phyloP scores from a whole-genome alignment of 1,284 basidiomycete genomes.

The Phaffia rhodozyma region DNA sequence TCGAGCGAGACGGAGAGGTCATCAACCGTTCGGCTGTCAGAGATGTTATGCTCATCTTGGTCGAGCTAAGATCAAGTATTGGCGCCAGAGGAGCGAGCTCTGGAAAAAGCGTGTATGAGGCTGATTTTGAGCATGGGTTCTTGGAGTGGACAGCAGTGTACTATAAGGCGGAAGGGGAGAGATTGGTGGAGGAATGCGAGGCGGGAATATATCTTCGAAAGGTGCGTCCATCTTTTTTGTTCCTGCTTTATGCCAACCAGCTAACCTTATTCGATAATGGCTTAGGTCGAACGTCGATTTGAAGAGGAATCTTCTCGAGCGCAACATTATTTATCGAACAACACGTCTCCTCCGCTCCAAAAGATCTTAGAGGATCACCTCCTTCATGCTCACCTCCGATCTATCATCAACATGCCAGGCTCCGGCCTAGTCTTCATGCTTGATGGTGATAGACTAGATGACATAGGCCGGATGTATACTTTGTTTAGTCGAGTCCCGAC shows the following conservation, averaged over 20 bases:
- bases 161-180: slow-evolving; percentile 64
- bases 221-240: slow-evolving; percentile 40
- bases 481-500: slow-evolving; percentile 59
- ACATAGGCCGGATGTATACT: slow-evolving; percentile 68
- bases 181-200: slow-evolving; percentile 60
- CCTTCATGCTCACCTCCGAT: slow-evolving; percentile 60
- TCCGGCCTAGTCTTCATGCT: slow-evolving; percentile 84
- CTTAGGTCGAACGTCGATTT: slow-evolving; percentile 69
- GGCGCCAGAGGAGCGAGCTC: slow-evolving; percentile 31
- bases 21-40: slow-evolving; percentile 87
- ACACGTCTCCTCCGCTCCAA: slow-evolving; percentile 58
- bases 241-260: neutral
- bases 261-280: neutral
- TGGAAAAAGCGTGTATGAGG: slow-evolving; percentile 59
- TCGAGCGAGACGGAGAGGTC: slow-evolving; percentile 80
- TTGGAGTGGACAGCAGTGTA: slow-evolving; percentile 65
- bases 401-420: slow-evolving; percentile 65
- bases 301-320: slow-evolving; percentile 74
- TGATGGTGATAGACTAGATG: slow-evolving; percentile 62
- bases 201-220: slow-evolving; percentile 68
- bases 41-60: slow-evolving; percentile 77
- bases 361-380: slow-evolving; percentile 67
- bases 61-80: slow-evolving; percentile 42
- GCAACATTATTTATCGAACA: slow-evolving; percentile 74
- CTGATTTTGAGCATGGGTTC: slow-evolving; percentile 73